Evolutionary conservation across 768 basidiomycete genomes (phyloP), one percentile per base, ranked within the genome.

Genomic region (Cyathus striatus): DNA sequence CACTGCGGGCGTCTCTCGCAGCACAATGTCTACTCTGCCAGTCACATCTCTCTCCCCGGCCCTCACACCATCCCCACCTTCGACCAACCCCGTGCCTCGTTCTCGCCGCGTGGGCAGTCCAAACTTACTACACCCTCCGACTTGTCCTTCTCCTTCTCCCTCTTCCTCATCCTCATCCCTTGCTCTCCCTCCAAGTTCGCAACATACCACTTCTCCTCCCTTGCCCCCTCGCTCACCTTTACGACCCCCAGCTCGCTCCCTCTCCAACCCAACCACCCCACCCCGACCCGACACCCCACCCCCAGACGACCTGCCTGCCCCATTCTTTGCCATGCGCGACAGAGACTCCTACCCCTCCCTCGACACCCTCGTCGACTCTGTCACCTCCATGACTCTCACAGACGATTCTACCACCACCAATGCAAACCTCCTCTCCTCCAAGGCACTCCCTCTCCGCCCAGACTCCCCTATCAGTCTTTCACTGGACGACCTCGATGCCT

Each of bases 61-160:
- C n/a, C n/a, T n/a, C n/a, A n/a, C n/a, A n/a, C n/a, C 42, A 10
- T 6, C 27, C 42, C 27, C 30, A 14, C 17, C 10, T 4, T 14
- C 42, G 18, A 27, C 27, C 26, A 43, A n/a, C 38, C 6, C 38
- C 49, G 36, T 26, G 56, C 66, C 71, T 69, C 71, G 65, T 60
- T 65, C 67, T 44, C 55, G 56, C 68, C 73, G 69, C 72, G 66
- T 73, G 73, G 61, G 62, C 44, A 55, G 61, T 43, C 57, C 64
- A 47, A 56, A 54, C 54, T 59, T 61, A 41, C 63, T 62, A 46
- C 52, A 53, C 50, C 52, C 65, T 57, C 63, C 60, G 59, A 22
- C 43, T 52, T 38, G 49, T 49, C 26, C 38, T 44, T 40, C 47
- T 37, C 14, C 23, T 47, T 53, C 34, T 58, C 48, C 49, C 56